A percentile compares a stretch with the other conserved stretches of the same genome.
phyloP scores from a whole-genome alignment of 2,329 filamentous ascomycete species.

The Aphanocladium album region DNA sequence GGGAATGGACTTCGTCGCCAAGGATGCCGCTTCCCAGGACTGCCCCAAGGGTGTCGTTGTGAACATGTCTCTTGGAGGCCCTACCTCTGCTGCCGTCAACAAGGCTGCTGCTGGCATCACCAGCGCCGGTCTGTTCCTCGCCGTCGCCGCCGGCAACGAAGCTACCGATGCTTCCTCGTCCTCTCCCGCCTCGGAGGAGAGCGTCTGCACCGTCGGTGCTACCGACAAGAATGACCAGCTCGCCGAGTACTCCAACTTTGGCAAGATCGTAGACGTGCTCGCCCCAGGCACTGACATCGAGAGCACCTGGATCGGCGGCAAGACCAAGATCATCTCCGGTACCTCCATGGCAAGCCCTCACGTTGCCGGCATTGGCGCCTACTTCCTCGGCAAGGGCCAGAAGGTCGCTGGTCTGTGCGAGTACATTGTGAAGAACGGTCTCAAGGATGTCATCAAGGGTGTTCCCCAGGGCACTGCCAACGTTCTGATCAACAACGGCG shows the following conservation, averaged over 20 bases:
- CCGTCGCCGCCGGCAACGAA: slow-evolving; percentile 30
- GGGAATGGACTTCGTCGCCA: slow-evolving; percentile 27
- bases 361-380: slow-evolving; percentile 35
- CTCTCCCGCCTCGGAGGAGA: slow-evolving; percentile 41
- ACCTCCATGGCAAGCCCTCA: slow-evolving; percentile 40
- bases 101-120: slow-evolving; percentile 31
- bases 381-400: slow-evolving; percentile 41
- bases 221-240: slow-evolving; percentile 32
- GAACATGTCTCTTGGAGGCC: slow-evolving; percentile 35
- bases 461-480: slow-evolving; percentile 29
- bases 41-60: slow-evolving; percentile 32
- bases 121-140: slow-evolving; percentile 15
- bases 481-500: slow-evolving; percentile 29
- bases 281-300: slow-evolving; percentile 37
- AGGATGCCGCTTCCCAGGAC: slow-evolving; percentile 23
- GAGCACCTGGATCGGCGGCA: slow-evolving; percentile 38
- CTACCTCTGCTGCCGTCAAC: slow-evolving; percentile 15
- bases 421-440: slow-evolving; percentile 35
- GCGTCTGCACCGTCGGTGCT: slow-evolving; percentile 46
- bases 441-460: slow-evolving; percentile 32
- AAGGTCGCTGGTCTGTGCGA: slow-evolving; percentile 29
- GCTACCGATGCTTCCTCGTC: slow-evolving; percentile 35
- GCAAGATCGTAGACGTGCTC: slow-evolving; percentile 34
- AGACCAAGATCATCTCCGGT: slow-evolving; percentile 33
- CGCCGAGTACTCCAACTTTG: slow-evolving; percentile 46